A percentile compares a stretch with the other conserved stretches of the same genome.
Conservation (phyloP, 129 eudicot species). For the Chrysanthemum makinoi region DNA sequence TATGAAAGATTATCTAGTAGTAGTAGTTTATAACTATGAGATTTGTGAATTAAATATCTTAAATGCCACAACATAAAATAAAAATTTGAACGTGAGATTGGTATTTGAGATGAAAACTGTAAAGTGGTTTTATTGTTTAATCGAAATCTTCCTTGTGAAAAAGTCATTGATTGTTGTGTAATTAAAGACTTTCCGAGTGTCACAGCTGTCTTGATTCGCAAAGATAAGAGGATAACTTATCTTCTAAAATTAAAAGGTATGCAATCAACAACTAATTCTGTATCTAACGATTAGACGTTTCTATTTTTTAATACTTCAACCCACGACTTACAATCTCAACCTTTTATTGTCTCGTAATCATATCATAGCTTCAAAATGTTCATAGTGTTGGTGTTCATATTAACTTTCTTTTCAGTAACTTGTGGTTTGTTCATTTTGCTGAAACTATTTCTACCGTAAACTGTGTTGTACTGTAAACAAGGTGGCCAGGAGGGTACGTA, state of each 20-base stretch:
- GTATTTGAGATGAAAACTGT: background rate
- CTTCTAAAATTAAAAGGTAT: background rate
- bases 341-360: too few species aligned
- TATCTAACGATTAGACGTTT: background rate
- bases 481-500: too few species aligned
- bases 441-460: too few species aligned
- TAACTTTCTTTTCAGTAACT: too few species aligned
- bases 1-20: background rate
- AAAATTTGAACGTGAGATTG: background rate
- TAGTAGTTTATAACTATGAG: background rate
- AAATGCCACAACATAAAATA: too few species aligned
- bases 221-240: slow-evolving; percentile 19
- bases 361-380: too few species aligned
- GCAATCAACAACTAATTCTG: background rate
- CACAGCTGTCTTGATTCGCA: slow-evolving; percentile 20
- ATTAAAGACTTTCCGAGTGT: slow-evolving; percentile 13
- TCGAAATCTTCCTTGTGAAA: background rate
- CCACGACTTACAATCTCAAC: too few species aligned
- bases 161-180: slow-evolving; percentile 11
- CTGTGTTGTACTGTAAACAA: too few species aligned
- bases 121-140: slow-evolving; percentile 2
- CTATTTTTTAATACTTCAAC: background rate
- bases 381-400: too few species aligned
- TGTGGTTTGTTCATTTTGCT: too few species aligned
- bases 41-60: background rate